Conservation (phyloP, 2,329 filamentous ascomycete genomes). For the Boeremia exigua region DNA sequence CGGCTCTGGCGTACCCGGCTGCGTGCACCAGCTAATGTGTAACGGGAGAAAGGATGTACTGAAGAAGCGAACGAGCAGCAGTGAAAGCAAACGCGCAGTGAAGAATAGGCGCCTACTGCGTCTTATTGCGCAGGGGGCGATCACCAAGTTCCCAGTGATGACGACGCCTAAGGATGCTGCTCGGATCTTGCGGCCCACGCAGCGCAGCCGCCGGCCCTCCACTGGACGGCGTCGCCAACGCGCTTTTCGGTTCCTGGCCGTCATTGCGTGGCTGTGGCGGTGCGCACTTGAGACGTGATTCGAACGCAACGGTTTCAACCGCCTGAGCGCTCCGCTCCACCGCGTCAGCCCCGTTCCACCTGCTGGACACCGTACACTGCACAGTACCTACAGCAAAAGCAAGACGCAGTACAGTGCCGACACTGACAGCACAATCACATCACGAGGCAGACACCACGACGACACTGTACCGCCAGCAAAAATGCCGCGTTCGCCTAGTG, state of each 20-base stretch:
- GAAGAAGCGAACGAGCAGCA: not conserved
- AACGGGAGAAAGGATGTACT: not conserved
- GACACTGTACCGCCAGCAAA: not conserved
- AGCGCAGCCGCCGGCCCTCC: slow-evolving; percentile 5
- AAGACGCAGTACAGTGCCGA: not conserved
- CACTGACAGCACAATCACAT: too few relatives aligned
- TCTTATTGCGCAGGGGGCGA: slow-evolving; percentile 13
- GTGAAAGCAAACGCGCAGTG: not conserved
- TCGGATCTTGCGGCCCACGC: slow-evolving; percentile 14
- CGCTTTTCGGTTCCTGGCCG: not conserved
- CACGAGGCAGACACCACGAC: too few relatives aligned
- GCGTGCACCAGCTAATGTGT: not conserved
- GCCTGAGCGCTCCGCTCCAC: not conserved
- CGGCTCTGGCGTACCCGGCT: slow-evolving; percentile 8
- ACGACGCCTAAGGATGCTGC: slow-evolving; percentile 11
- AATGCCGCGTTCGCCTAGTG: slow-evolving; percentile 4
- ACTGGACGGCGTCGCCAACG: not conserved
- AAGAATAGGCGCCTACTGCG: slow-evolving; percentile 10
- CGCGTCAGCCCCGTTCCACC: not conserved
- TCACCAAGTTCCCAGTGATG: slow-evolving; percentile 11
- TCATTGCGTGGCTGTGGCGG: slow-evolving; percentile 15
- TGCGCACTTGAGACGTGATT: slow-evolving; percentile 12
- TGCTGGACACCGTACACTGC: too few relatives aligned
- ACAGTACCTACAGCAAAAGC: too few relatives aligned
- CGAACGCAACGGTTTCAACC: not conserved